Conservation (phyloP, 1,284 basidiomycete genomes). For the Trametes polyzona region DNA sequence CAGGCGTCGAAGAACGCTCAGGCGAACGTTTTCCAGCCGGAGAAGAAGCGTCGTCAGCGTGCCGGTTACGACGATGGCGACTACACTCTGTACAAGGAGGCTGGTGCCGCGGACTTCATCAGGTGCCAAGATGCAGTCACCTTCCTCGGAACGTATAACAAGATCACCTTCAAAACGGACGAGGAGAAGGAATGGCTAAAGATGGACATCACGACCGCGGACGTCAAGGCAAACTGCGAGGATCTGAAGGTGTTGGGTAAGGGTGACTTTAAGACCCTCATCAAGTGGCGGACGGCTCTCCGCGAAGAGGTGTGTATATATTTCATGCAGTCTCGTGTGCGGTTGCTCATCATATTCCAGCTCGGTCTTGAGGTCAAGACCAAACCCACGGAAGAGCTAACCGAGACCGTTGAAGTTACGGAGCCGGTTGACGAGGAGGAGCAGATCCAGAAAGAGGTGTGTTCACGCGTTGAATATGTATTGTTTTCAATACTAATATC, state of each 20-base stretch:
- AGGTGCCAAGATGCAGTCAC: constrained; percentile 74
- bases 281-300: constrained; percentile 89
- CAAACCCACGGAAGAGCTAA: constrained; percentile 71
- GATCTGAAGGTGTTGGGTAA: constrained; percentile 98
- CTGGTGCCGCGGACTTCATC: constrained; percentile 79
- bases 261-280: constrained; percentile 92
- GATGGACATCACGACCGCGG: constrained; percentile 74
- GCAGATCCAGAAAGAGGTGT: constrained; percentile 86
- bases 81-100: constrained; percentile 86
- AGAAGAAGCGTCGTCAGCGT: constrained; percentile 92
- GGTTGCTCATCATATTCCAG: constrained; percentile 39
- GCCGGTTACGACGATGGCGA: constrained; percentile 98
- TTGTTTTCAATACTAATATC: not conserved
- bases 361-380: constrained; percentile 83
- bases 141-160: constrained; percentile 83
- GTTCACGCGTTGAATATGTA: constrained; percentile 19
- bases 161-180: constrained; percentile 82
- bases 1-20: constrained; percentile 64
- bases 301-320: constrained; percentile 73
- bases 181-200: constrained; percentile 89
- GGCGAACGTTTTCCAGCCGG: constrained; percentile 95
- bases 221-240: constrained; percentile 82
- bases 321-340: not conserved
- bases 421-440: constrained; percentile 87
- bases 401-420: constrained; percentile 75